Evolutionary conservation across 1,284 basidiomycete species (phyloP), one percentile per base, ranked within the genome.

Genomic region (Xanthoconium separans): DNA sequence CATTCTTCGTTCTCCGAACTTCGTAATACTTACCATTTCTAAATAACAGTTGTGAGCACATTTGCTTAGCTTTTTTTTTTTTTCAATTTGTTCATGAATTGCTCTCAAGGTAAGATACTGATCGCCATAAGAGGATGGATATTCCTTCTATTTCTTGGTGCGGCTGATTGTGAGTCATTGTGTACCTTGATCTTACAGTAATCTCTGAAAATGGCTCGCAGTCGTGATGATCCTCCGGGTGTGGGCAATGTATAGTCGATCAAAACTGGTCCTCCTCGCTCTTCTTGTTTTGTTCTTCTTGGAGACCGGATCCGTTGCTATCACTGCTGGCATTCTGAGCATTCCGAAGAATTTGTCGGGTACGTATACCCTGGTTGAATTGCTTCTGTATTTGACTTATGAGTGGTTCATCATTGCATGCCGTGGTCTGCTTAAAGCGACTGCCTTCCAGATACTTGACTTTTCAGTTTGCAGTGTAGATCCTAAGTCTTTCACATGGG

Each of bases 201-300:
- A 9, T 9, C 6, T n/a, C 33, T 45, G 24, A 27, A 4, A 27
- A 45, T 15, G 16, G 37, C 13, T 8, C 22, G 30, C 20, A 56
- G 55, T 41, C 7, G 7, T 37, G 15, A 56, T 46, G 43, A 42
- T 57, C 31, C 55, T 56, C 30, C 55, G 55, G 2, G 22, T 54
- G 12, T 56, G 55, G 55, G 55, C 24, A 15, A 37, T 56, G 22
- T 56, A 58, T 5, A 18, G 12, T 33, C 56, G 50, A 18, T 56
- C 55, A 13, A 54, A 4, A 13, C 16, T 40, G 0, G 11, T 57
- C 12, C 44, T 57, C 22, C 1, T 15, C 6, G 3, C 1, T 9
- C 55, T 57, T 8, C 55, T 56, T 10, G 0, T 31, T 0, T 13
- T 44, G 6, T 47, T 44, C 16, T 40, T 4, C 8, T 5, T 31